Base-by-base conservation (phyloP, 140 eudicot genomes). In the Ambrosia hybrid region DNA sequence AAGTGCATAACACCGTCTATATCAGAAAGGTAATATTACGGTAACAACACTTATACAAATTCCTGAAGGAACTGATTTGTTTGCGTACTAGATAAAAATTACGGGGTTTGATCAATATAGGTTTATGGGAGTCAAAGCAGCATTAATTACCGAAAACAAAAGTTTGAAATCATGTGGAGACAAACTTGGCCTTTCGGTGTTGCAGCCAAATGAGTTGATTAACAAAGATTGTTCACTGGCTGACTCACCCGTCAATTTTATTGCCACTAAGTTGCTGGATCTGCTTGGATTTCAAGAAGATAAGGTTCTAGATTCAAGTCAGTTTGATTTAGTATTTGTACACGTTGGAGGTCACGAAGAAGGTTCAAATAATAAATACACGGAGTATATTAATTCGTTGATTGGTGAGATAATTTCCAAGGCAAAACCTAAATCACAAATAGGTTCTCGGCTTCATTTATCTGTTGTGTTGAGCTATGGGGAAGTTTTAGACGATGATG, bases 71-170 rank as follows among this genome's bases (percentile, higher is more conserved):
- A 9, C 21, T 30, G 46, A 13, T 45, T 4, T 10, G 26, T 68
- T 70, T 4, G 41, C n/a, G 10, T 33, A 65, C 55, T 58, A 39
- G 6, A 70, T 21, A 3, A 51, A 66, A 12, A 43, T 33, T 48
- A 41, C 6, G n/a, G 6, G 14, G 6, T 61, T 57, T 57, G 49
- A 34, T 70, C 45, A 68, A 66, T 76, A 67, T 77, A 90, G 98
- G 86, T 92, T 89, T 79, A 87, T 89, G 93, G 98, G 95, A 46
- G 89, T 89, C 89, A 85, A 65, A 84, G 95, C 98, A 63, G 96
- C 89, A 65, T 14, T 94, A 49, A 15, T 94, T 36, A 83, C 96
- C 4, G 79, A 83, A 51, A 81, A 76, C 56, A 72, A 84, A 72
- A 72, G 78, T 68, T 46, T 90, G 68, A 86, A 73, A 71, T 61